phyloP scores from a whole-genome alignment of 805 yeast species.

The Nakazawaea holstii region DNA sequence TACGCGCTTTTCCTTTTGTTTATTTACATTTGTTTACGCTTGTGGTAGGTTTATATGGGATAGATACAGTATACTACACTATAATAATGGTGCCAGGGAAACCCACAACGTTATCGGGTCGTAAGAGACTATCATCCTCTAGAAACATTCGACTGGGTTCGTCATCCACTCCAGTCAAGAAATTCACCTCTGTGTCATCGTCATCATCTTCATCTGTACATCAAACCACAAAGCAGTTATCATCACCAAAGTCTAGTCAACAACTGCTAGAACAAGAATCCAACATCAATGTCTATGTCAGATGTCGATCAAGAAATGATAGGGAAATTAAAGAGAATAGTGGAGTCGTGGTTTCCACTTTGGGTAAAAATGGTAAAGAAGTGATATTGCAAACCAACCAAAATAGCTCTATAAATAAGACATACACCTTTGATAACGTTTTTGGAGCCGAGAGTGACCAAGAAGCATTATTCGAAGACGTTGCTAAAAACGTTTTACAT shows the following conservation, averaged over 20 bases:
- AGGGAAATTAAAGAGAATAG: conserved; percentile 54
- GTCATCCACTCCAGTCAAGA: background rate
- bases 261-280: conserved; percentile 18
- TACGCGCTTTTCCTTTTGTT: background rate
- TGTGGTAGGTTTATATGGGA: too few species aligned
- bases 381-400: conserved; percentile 41
- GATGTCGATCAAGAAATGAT: conserved; percentile 58
- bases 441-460: conserved; percentile 84
- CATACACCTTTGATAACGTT: conserved; percentile 72
- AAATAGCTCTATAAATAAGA: conserved; percentile 31
- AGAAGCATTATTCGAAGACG: conserved; percentile 53
- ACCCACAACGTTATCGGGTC: background rate
- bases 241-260: background rate
- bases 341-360: conserved; percentile 53
- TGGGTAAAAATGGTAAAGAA: conserved; percentile 40
- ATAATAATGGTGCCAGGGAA: background rate
- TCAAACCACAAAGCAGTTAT: background rate
- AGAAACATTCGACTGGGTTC: background rate
- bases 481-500: conserved; percentile 56
- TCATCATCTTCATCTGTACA: background rate
- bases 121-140: background rate
- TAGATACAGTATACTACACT: background rate
- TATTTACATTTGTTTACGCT: background rate
- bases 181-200: background rate
- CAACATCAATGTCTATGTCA: conserved; percentile 57